Percentiles rank a stretch among this genome's conserved stretches.
These are phyloP conservation scores for Didymella sp. DNA, from an alignment of 2,329 filamentous ascomycete species.

Conservation along the genomic window DNA sequence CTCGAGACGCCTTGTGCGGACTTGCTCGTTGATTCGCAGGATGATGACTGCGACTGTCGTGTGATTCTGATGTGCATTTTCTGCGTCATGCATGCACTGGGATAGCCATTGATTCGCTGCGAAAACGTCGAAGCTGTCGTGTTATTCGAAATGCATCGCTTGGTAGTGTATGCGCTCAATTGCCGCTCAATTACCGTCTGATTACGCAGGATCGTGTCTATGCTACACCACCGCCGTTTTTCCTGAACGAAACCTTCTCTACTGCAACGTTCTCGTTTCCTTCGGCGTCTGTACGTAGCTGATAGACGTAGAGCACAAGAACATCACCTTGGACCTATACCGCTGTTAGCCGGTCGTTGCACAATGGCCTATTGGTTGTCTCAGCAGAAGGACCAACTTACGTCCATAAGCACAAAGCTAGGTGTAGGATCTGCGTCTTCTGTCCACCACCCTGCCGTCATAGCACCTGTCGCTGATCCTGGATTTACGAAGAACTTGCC, in stretches of 20 bases:
- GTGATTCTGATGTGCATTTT: not conserved
- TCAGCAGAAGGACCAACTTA: slow-evolving; percentile 60
- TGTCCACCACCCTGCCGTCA: slow-evolving; percentile 65
- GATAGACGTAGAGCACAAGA: slow-evolving; percentile 91
- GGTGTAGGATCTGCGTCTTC: slow-evolving; percentile 74
- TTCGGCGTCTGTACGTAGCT: slow-evolving; percentile 60
- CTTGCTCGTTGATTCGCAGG: slow-evolving; percentile 7
- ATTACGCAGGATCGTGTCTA: slow-evolving; percentile 29
- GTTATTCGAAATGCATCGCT: not conserved
- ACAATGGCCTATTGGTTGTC: not conserved
- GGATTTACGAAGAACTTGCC: slow-evolving; percentile 76
- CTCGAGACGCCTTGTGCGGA: slow-evolving; percentile 5
- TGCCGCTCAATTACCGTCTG: slow-evolving; percentile 16
- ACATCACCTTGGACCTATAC: slow-evolving; percentile 91
- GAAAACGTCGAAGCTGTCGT: not conserved
- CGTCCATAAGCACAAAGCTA: slow-evolving; percentile 98
- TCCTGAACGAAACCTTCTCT: slow-evolving; percentile 64
- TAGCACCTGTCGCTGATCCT: slow-evolving; percentile 71
- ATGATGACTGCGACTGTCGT: not conserved
- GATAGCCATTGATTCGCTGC: not conserved
- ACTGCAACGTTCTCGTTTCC: slow-evolving; percentile 62
- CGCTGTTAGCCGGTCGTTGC: slow-evolving; percentile 27
- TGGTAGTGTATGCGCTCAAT: not conserved
- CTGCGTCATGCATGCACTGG: slow-evolving; percentile 9
- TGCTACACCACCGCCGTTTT: slow-evolving; percentile 53